These are phyloP conservation scores for Haberlea rhodopensis DNA, from an alignment of 257 asterid species.

Conservation along the genomic window DNA sequence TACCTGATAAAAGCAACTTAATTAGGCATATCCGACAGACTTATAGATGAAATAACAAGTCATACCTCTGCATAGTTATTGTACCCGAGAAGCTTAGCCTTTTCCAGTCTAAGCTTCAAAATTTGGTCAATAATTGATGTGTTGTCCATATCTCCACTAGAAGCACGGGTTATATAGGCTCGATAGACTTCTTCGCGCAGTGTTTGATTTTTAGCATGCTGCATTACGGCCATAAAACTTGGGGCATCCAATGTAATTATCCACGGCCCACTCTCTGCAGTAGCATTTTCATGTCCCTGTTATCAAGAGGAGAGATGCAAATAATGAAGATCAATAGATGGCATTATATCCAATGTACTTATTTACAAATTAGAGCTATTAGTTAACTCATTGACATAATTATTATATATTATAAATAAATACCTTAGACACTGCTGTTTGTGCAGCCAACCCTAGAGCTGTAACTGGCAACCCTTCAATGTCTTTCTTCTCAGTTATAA, in stretches of 20 bases:
- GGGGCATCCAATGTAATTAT: conserved; percentile 91
- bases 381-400: conserved; percentile 9
- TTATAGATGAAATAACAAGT: conserved; percentile 12
- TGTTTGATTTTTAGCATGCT: conserved; percentile 79
- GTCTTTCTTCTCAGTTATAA: conserved; percentile 82
- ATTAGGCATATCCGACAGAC: conserved; percentile 24
- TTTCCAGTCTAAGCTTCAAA: conserved; percentile 82
- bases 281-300: conserved; percentile 96
- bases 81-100: conserved; percentile 95
- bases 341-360: conserved; percentile 2
- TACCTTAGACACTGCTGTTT: conserved; percentile 95
- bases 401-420: no score
- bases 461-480: conserved; percentile 85
- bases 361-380: conserved; percentile 6
- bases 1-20: conserved; percentile 49
- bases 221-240: conserved; percentile 80
- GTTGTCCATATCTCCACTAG: conserved; percentile 89
- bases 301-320: conserved; percentile 21
- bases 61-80: conserved; percentile 90
- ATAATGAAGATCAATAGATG: conserved; percentile 16
- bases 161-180: conserved; percentile 86
- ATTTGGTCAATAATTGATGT: conserved; percentile 75
- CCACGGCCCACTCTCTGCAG: conserved; percentile 96
- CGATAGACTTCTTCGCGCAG: conserved; percentile 96
- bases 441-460: conserved; percentile 96